Evolutionary conservation across 345 rosid genomes (phyloP), one percentile per base, ranked within the genome.

Genomic region (Excoecaria agallocha): DNA sequence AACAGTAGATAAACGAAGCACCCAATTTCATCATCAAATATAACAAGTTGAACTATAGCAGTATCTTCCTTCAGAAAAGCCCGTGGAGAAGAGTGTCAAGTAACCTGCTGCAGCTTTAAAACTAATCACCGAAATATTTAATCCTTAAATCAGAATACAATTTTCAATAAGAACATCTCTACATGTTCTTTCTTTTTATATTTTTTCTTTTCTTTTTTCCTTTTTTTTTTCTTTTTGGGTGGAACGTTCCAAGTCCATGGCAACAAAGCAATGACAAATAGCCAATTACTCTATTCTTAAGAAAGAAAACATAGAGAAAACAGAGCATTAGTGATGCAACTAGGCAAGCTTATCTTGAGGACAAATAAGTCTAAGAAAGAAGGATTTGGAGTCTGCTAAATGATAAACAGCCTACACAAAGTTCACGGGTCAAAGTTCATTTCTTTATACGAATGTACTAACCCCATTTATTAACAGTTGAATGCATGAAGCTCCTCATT

Each of bases 41-140:
- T 86, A 85, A 89, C 84, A 89, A 84, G 86, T 83, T 80, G 87
- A 83, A 83, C 70, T 82, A 90, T 81, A 90, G 89, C 90, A 87
- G 86, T 88, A 86, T 87, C 98, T 86, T 86, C 96, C 96, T 84
- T 88, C 90, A 83, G 91, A 82, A 75, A 85, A 85, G 82, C 97
- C 94, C 86, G 96, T 87, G 88, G 89, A 90, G 83, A 84, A 87
- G 85, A 87, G 84, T 79, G 89, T 84, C 88, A 86, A 79, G 86
- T 78, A 89, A 87, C 84, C 86, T 82, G 87, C 84, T 52, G 85
- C 94, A 92, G 77, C 74, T 86, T 85, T 79, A 84, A 84, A 79
- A 84, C 88, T 89, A 80, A 79, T 81, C 68, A 87, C 74, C 71
- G 50, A 74, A 89, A 76, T 70, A 78, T 73, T 79, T 74, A 84